These are phyloP conservation scores for Petunia hybrid DNA, from an alignment of 305 asterid species.

Conservation along the genomic window DNA sequence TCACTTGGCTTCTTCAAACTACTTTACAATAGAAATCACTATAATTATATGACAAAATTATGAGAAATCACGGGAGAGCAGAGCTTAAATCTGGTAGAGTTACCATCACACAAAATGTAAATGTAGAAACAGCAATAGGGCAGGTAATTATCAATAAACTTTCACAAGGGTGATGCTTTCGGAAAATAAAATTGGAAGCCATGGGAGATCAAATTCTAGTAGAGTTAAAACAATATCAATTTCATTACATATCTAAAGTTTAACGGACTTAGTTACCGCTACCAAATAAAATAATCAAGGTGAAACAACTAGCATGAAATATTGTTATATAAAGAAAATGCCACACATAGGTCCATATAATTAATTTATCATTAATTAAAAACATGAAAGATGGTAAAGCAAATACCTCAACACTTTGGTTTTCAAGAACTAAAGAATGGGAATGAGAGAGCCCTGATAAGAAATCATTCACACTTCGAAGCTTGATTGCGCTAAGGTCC, in stretches of 20 bases:
- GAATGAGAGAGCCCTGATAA: constrained; percentile 68
- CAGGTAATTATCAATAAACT: neutral
- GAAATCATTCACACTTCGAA: constrained; percentile 55
- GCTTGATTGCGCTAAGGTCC: constrained; percentile 52
- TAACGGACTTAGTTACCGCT: too few species aligned
- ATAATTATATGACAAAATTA: neutral
- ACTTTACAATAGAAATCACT: neutral
- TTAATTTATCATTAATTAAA: neutral
- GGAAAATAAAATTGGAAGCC: neutral
- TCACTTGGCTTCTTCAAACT: too few species aligned
- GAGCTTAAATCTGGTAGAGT: neutral
- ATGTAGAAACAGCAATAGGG: neutral
- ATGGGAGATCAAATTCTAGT: neutral
- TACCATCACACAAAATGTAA: neutral
- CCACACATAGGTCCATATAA: neutral
- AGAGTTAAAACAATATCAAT: neutral
- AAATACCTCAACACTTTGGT: constrained; percentile 68
- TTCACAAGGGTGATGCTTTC: neutral
- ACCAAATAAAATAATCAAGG: too few species aligned
- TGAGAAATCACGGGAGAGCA: neutral
- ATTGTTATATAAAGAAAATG: too few species aligned
- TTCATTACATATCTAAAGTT: too few species aligned
- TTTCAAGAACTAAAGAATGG: constrained; percentile 59
- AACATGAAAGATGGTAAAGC: neutral
- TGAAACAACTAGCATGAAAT: too few species aligned